Evolutionary conservation across 768 basidiomycete genomes (phyloP), one percentile per base, ranked within the genome.

Genomic region (Filobasidium floriforme): DNA sequence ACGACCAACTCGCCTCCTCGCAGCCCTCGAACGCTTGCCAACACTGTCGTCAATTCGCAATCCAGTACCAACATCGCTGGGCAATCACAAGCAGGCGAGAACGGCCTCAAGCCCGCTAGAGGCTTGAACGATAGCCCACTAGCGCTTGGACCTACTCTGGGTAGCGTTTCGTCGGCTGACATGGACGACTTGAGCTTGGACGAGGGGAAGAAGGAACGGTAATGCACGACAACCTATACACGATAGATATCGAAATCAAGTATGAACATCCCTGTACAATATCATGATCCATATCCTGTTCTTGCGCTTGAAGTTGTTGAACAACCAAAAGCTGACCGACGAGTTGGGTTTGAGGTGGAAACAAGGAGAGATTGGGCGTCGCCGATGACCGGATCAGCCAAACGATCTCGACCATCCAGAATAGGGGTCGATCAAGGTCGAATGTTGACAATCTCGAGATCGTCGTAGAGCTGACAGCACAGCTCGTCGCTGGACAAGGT

Each of bases 121-220:
- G 68, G 64, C 14, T 63, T 76, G 26, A 71, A 69, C 29, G 69
- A 71, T 49, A 72, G 70, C 32, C 77, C 77, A 14, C 65, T 78
- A n/a, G 68, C 70, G 10, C 62, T 78, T 12, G 76, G 73, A 14
- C 71, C 68, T 11, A 65, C 70, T 15, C 57, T 57, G 54, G 24
- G 15, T 19, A 32, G 29, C 29, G 24, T 15, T n/a, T 24, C 32
- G 32, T 37, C 22, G 19, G 24, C 26, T 28, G 24, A 57, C 7
- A 24, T 32, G 22, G 29, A 32, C 15, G 54, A 57, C 7, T 26
- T 57, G 14, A 32, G 29, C 26, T 57, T 57, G 54, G 54, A 57
- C 15, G 24, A 57, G 15, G 14, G 18, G 54, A 57, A 57, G 15
- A 57, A 57, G 54, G 29, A 57, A 18, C 46, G 46, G 22, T 49